Evolutionary conservation across 768 basidiomycete species (phyloP).

Genomic region (Boletus barrowsii): DNA sequence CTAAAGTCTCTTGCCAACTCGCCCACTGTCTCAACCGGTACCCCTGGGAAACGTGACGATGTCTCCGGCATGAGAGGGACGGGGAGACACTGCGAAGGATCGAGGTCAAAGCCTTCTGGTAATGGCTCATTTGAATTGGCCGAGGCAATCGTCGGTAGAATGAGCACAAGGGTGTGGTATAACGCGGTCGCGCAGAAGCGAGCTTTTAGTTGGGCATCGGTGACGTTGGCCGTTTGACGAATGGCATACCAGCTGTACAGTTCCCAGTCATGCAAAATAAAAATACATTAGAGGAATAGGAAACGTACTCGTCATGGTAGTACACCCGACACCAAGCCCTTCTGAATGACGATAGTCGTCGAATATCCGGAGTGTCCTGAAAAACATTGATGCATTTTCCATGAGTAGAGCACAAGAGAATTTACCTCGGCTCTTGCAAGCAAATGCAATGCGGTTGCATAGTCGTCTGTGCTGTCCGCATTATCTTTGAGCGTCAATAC

Average conservation of each 20-base stretch:
- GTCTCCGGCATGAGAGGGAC: conserved; percentile 61
- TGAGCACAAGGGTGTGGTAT: conserved; percentile 58
- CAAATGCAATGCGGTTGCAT: conserved; percentile 65
- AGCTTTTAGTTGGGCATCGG: conserved; percentile 71
- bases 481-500: conserved; percentile 86
- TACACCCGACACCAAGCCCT: conserved; percentile 88
- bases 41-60: conserved; percentile 69
- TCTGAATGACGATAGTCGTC: conserved; percentile 65
- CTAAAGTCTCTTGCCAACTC: conserved; percentile 58
- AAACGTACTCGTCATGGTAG: conserved; percentile 80
- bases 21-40: conserved; percentile 63
- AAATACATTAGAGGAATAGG: background rate
- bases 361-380: conserved; percentile 69
- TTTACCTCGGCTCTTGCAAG: conserved; percentile 54
- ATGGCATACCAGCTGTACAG: conserved; percentile 70
- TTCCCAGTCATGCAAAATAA: background rate
- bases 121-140: conserved; percentile 31
- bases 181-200: conserved; percentile 75
- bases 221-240: conserved; percentile 67
- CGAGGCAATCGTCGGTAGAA: conserved; percentile 36
- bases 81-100: conserved; percentile 56
- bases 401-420: background rate
- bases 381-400: background rate
- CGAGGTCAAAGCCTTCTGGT: conserved; percentile 49
- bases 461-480: conserved; percentile 53